Evolutionary conservation across 192 early-diverging fungal species (phyloP).

Genomic region (Entomortierella lignicola): DNA sequence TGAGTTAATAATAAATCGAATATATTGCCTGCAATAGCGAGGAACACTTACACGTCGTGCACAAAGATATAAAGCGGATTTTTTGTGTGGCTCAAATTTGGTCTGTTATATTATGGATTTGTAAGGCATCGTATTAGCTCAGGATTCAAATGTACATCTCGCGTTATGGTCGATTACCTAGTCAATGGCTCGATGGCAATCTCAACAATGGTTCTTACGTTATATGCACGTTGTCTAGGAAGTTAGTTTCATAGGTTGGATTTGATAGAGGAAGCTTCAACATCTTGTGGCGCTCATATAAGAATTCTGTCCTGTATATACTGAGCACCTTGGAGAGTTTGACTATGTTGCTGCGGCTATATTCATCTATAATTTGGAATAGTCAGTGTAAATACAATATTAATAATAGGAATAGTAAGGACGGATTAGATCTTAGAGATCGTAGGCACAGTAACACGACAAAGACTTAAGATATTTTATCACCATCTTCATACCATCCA

Average conservation of each 20-base stretch:
- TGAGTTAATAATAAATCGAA: not conserved
- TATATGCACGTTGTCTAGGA: constrained; percentile 42
- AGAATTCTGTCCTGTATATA: constrained; percentile 43
- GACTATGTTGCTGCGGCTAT: constrained; percentile 9
- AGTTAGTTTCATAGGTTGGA: constrained; percentile 22
- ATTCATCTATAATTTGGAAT: constrained; percentile 8
- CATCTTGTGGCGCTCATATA: constrained; percentile 46
- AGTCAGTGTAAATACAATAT: not conserved
- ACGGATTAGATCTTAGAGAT: no score
- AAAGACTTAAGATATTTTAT: no score
- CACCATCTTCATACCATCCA: constrained; percentile 45
- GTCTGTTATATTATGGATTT: constrained; percentile 21
- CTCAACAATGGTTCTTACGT: constrained; percentile 37
- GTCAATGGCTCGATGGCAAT: no score
- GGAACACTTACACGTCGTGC: constrained; percentile 50
- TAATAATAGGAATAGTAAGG: not conserved
- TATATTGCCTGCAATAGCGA: not conserved
- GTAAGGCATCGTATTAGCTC: no score
- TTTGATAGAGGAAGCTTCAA: constrained; percentile 50
- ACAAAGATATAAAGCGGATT: constrained; percentile 55
- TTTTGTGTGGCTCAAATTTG: constrained; percentile 21
- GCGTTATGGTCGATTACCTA: no score
- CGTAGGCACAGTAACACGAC: no score
- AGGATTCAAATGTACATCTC: no score
- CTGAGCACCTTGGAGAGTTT: constrained; percentile 34